Evolutionary conservation across 2,329 filamentous ascomycete species (phyloP).

Genomic region (Piedraia hortae): DNA sequence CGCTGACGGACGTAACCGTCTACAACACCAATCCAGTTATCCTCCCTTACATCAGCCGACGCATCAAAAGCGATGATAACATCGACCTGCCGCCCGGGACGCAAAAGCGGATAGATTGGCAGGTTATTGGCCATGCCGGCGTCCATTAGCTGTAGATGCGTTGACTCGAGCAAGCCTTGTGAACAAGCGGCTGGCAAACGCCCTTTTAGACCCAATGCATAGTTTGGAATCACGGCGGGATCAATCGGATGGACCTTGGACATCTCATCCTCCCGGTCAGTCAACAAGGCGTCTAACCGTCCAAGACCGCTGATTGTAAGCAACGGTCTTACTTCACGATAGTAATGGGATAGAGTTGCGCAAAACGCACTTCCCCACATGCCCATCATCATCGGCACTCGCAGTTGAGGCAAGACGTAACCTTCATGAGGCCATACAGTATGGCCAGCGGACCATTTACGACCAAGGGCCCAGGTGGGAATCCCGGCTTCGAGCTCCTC

Average conservation of each 20-base stretch:
- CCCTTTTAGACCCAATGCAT: constrained; percentile 51
- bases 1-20: constrained; percentile 82
- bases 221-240: constrained; percentile 76
- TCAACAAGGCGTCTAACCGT: constrained; percentile 49
- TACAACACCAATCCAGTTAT: constrained; percentile 87
- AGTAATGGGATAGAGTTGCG: constrained; percentile 84
- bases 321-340: constrained; percentile 70
- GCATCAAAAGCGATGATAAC: constrained; percentile 83
- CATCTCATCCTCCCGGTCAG: constrained; percentile 56
- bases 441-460: constrained; percentile 47
- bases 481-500: constrained; percentile 81
- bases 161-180: constrained; percentile 28
- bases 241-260: constrained; percentile 87
- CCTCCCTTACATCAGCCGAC: constrained; percentile 70
- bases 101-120: constrained; percentile 77
- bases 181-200: constrained; percentile 52
- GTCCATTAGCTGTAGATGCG: constrained; percentile 52
- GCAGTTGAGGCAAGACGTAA: constrained; percentile 55
- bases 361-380: constrained; percentile 97
- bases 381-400: constrained; percentile 61
- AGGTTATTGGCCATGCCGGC: constrained; percentile 97
- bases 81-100: constrained; percentile 69
- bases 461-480: constrained; percentile 76
- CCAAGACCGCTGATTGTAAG: constrained; percentile 49
- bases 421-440: constrained; percentile 35